Percentiles rank a stretch among this genome's conserved stretches.
Conservation (phyloP, 306 rosid genomes). For the Vigna unguiculata region DNA sequence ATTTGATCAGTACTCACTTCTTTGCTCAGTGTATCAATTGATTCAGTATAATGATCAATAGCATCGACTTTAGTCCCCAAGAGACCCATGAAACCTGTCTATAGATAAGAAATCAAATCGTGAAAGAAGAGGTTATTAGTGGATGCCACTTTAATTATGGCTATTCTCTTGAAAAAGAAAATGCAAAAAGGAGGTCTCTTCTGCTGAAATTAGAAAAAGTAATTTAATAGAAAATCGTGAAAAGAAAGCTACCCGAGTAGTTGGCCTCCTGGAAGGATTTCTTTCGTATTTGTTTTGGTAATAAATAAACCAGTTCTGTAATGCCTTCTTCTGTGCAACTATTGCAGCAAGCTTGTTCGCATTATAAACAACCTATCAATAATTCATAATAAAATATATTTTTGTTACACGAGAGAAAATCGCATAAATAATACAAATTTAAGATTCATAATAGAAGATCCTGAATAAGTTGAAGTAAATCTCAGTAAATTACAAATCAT, state of each 20-base stretch:
- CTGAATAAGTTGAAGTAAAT: background rate
- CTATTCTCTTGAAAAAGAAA: constrained; percentile 35
- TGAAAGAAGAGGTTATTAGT: constrained; percentile 44
- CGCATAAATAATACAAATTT: constrained; percentile 10
- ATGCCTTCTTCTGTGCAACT: constrained; percentile 65
- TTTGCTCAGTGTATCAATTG: constrained; percentile 55
- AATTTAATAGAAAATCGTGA: constrained; percentile 23
- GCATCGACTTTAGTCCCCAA: constrained; percentile 76
- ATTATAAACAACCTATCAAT: constrained; percentile 74
- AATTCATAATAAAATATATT: constrained; percentile 28
- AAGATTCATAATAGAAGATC: constrained; percentile 23
- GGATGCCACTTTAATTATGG: constrained; percentile 21
- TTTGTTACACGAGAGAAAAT: constrained; percentile 17
- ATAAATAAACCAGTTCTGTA: constrained; percentile 72
- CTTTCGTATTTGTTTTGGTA: constrained; percentile 85
- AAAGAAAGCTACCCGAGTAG: constrained; percentile 75
- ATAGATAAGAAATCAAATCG: constrained; percentile 55
- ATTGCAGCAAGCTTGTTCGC: constrained; percentile 77
- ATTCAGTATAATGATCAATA: constrained; percentile 60
- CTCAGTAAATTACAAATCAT: constrained; percentile 22
- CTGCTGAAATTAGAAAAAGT: constrained; percentile 7
- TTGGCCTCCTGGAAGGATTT: constrained; percentile 61
- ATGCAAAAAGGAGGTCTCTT: constrained; percentile 31
- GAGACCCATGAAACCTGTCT: constrained; percentile 84
- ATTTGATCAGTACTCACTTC: constrained; percentile 61